Conservation (phyloP, 139 green algal species). For the Mychonastes homosphaera region DNA sequence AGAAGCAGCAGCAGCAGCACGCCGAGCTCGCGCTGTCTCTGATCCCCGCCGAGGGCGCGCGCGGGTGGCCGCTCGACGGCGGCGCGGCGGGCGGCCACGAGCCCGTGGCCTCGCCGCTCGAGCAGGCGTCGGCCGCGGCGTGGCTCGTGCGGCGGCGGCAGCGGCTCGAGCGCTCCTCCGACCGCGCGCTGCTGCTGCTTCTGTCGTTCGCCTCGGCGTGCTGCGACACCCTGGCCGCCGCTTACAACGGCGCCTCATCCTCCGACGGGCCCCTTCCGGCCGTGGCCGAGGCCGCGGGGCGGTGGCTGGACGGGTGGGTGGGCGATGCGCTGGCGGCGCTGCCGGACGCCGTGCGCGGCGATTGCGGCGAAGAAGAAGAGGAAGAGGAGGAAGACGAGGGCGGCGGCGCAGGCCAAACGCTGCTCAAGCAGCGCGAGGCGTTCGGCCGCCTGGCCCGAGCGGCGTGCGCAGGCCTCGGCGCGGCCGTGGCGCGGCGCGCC, state of each 20-base stretch:
- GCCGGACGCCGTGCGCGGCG: conserved; percentile 10
- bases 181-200: conserved; percentile 2
- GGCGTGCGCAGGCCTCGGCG: conserved; percentile 22
- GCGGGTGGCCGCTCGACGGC: too few relatives aligned
- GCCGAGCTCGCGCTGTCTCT: conserved; percentile 4
- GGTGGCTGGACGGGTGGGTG: conserved; percentile 23
- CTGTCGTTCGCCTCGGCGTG: conserved; percentile 4
- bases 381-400: conserved; percentile 2
- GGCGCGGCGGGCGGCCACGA: neutral
- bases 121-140: neutral
- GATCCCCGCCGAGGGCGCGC: too few relatives aligned
- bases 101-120: neutral
- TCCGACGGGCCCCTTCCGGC: neutral
- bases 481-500: conserved; percentile 20
- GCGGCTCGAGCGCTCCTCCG: neutral
- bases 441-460: conserved; percentile 14
- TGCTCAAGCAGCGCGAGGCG: neutral
- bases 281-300: conserved; percentile 15
- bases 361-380: neutral
- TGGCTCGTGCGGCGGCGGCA: neutral
- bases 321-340: conserved; percentile 19
- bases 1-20: conserved; percentile 10
- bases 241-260: conserved; percentile 13
- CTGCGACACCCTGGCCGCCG: conserved; percentile 8
- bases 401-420: neutral